phyloP scores from a whole-genome alignment of 306 rosid species.

The Acacia melanoxylon region DNA sequence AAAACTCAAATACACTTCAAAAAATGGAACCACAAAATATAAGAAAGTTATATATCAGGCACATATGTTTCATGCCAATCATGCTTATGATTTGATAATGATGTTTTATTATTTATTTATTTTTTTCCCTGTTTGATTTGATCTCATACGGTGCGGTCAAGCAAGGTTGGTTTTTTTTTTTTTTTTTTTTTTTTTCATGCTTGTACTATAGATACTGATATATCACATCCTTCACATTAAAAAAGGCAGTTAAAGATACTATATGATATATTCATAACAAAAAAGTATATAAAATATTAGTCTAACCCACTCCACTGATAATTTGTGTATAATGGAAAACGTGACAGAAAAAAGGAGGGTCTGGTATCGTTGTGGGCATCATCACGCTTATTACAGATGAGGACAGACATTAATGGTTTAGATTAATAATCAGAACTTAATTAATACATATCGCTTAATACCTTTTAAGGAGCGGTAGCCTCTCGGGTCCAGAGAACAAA shows the following conservation, averaged over 20 bases:
- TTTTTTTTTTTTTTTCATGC: too few species aligned
- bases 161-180: background rate
- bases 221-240: background rate
- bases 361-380: too few species aligned
- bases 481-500: slow-evolving; percentile 77
- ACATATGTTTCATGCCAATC: too few species aligned
- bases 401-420: too few species aligned
- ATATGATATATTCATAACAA: background rate
- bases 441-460: slow-evolving; percentile 16
- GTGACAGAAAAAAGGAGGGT: too few species aligned
- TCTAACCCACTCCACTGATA: too few species aligned
- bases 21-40: too few species aligned
- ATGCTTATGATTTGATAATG: background rate
- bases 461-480: slow-evolving; percentile 75
- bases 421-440: slow-evolving; percentile 18
- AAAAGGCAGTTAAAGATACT: background rate
- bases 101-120: background rate
- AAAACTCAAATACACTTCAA: too few species aligned
- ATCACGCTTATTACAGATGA: too few species aligned
- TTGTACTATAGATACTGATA: background rate
- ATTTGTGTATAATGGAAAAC: too few species aligned
- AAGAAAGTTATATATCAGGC: too few species aligned
- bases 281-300: background rate
- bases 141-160: background rate
- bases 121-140: slow-evolving; percentile 8